These are phyloP conservation scores for Cytospora schulzeri DNA, from an alignment of 2,329 filamentous ascomycete species.

Conservation along the genomic window DNA sequence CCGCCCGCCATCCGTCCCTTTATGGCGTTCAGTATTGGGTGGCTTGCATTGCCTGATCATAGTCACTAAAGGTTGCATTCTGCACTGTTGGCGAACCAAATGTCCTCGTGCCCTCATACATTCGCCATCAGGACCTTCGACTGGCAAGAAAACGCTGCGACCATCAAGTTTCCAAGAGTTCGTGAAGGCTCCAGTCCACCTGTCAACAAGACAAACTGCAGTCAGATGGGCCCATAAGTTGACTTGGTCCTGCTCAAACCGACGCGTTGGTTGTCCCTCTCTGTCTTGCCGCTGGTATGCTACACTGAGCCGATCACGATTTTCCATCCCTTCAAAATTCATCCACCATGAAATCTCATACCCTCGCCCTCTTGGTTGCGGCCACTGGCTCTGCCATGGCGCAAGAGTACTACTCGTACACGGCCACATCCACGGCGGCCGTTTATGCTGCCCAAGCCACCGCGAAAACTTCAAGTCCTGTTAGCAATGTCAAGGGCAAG, in stretches of 20 bases:
- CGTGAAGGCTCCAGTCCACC: neutral
- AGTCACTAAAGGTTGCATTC: conserved; percentile 12
- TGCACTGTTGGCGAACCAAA: conserved; percentile 18
- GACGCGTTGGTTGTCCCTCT: neutral
- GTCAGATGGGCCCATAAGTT: neutral
- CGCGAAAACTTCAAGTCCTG: conserved; percentile 61
- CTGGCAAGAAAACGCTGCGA: neutral
- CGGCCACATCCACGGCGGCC: conserved; percentile 52
- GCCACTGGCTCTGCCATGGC: conserved; percentile 20
- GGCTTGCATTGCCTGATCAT: conserved; percentile 9
- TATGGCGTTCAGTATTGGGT: neutral
- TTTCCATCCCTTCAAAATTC: neutral
- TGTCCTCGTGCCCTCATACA: conserved; percentile 10
- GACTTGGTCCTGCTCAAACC: neutral
- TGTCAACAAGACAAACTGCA: neutral
- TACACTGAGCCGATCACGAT: neutral
- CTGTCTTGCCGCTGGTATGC: neutral
- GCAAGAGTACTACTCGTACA: conserved; percentile 48
- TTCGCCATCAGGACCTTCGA: neutral
- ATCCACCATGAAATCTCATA: conserved; percentile 20
- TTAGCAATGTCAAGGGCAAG: conserved; percentile 67
- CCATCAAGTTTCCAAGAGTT: neutral
- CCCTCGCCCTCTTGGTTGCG: conserved; percentile 22
- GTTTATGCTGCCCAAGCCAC: conserved; percentile 62
- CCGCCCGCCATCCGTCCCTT: neutral